These are phyloP conservation scores for Candida sp. DNA, from an alignment of 1,139 yeast genomes.

Conservation along the genomic window DNA sequence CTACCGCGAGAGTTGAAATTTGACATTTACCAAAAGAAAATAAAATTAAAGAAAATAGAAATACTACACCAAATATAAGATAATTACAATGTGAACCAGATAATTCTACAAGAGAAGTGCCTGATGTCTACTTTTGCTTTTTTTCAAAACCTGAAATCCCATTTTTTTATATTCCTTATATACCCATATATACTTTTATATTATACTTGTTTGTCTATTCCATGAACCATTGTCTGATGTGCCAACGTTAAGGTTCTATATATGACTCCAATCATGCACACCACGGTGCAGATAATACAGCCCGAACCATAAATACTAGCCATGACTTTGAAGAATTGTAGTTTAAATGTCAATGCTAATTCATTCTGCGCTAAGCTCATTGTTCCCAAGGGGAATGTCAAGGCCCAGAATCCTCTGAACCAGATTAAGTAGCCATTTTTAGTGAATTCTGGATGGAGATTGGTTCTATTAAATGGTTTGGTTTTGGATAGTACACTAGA, in stretches of 20 bases:
- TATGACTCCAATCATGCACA: slow-evolving; percentile 27
- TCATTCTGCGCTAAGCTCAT: slow-evolving; percentile 61
- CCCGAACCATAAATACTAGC: slow-evolving; percentile 58
- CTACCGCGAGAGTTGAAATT: no score
- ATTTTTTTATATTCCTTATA: background rate
- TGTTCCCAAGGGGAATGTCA: slow-evolving; percentile 90
- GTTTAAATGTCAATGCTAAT: slow-evolving; percentile 36
- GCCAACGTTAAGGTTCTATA: slow-evolving; percentile 7
- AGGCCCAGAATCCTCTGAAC: slow-evolving; percentile 74
- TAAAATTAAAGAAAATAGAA: background rate
- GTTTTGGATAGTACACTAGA: slow-evolving; percentile 38
- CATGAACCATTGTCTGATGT: background rate
- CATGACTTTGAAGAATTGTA: slow-evolving; percentile 52
- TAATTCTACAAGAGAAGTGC: no score
- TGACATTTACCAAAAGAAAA: no score
- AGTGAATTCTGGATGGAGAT: slow-evolving; percentile 8
- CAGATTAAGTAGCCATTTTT: slow-evolving; percentile 28
- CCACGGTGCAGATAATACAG: slow-evolving; percentile 23
- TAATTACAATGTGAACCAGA: no score
- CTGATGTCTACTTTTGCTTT: no score
- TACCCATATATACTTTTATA: background rate
- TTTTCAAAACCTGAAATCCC: no score
- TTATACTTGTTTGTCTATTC: background rate
- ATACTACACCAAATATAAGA: no score
- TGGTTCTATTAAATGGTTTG: slow-evolving; percentile 23